Base-by-base conservation (phyloP, 768 basidiomycete genomes). In the Amanita molliuscula region DNA sequence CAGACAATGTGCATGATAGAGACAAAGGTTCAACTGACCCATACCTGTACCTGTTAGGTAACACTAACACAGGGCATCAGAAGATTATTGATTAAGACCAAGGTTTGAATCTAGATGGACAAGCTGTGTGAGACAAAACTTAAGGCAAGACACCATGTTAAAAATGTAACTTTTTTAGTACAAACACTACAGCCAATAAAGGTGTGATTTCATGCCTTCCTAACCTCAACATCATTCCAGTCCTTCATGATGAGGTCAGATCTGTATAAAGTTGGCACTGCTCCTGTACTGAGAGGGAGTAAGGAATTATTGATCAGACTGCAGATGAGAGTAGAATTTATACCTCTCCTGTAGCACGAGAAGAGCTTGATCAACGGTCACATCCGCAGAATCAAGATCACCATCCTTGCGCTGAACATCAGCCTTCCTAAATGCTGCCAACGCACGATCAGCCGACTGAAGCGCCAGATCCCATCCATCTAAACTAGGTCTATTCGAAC, bases 391-490 rank as follows among this genome's bases (percentile, higher is more conserved):
- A 48, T 51, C 51, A 56, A 55, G 25, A 54, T 56, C 49, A 50
- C 52, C 52, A 21, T 37, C 51, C 53, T 55, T 44, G 50, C 54
- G 58, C 37, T 51, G 48, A 42, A 11, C 34, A 36, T 58, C 58
- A 44, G 58, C 59, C 23, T 54, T 20, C 53, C 59, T 53, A 47
- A 60, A 59, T 29, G 8, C 33, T 50, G 35, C 50, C 48, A 53
- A 45, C n/a, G 59, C 59, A 51, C n/a, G 35, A 33, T 52, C 25
- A 52, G 59, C 59, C 5, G 45, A 51, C 42, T 52, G 49, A 38
- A 55, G 47, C n/a, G 56, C 58, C 33, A 28, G 34, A 46, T 54
- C 50, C 47, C 54, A 58, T 53, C 43, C 48, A 51, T 53, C 56
- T 28, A 43, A 43, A 43, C 41, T 45, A 45, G 48, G 41, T 56